Base-by-base conservation (phyloP, 352 stramenopile genomes). In the Pythium dissotocum region DNA sequence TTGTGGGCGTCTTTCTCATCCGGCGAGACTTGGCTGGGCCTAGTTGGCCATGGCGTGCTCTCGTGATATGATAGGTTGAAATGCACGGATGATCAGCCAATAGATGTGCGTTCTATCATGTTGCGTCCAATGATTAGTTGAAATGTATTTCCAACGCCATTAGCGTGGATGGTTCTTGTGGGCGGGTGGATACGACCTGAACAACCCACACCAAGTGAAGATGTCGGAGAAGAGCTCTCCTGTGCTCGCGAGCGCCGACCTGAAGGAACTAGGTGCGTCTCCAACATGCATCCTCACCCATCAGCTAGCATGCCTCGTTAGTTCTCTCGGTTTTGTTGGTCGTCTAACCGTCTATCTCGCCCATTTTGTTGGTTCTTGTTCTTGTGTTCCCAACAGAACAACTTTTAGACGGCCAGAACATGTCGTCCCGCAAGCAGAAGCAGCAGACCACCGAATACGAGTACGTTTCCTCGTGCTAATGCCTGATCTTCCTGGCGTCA, bases 121-220 rank as follows among this genome's bases (percentile, higher is more conserved):
- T 46, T 12, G 12, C n/a, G 21, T 1, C 14, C 35, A 54, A 2
- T 56, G 58, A 58, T 65, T 65, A 33, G 59, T 14, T 24, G 21
- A 65, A 65, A 52, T 32, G 13, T 8, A 6, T 1, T 13, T 1
- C 9, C 32, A 6, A 10, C 9, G n/a, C n/a, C 2, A 16, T 36
- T 48, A 21, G 38, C 26, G 61, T 67, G 61, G 61, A 58, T 67
- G 61, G 60, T 67, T 67, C 61, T 67, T 67, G 61, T 61, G 61
- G 61, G 51, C 51, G 28, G 28, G 28, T 38, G 51, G 55, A 30
- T 28, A 32, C 30, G 16, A 40, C 21, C 26, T 10, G 33, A 33
- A 56, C 16, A 12, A 53, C 42, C 28, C 48, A 58, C 48, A 36
- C 6, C 46, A 7, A 9, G 10, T 18, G 16, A 46, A 13, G 7